These are phyloP conservation scores for Guadua angustifolia DNA, from an alignment of 176 grass and related monocot species.

Conservation along the genomic window DNA sequence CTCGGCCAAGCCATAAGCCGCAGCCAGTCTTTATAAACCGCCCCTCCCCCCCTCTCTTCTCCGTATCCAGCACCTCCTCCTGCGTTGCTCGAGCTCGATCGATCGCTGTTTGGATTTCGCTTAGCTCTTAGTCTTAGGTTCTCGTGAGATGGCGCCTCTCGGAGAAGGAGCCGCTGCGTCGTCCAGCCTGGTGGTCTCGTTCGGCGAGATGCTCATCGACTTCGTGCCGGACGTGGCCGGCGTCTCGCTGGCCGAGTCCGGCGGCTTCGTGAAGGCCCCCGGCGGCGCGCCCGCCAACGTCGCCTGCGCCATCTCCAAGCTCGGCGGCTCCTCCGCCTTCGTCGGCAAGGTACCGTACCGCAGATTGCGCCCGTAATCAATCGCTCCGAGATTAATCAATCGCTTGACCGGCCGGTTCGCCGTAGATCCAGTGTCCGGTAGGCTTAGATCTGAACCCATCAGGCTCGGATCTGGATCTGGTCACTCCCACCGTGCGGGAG, in stretches of 20 bases:
- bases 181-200: conserved; percentile 64
- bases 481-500: not conserved
- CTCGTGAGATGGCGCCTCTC: conserved; percentile 41
- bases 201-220: conserved; percentile 95
- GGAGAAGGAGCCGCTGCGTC: conserved; percentile 24
- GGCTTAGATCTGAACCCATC: conserved; percentile 2
- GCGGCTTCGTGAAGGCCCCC: conserved; percentile 80
- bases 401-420: not conserved
- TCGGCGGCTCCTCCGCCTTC: conserved; percentile 76
- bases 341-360: conserved; percentile 71
- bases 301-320: conserved; percentile 76
- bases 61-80: not conserved
- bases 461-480: not conserved
- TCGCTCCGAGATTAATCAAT: not conserved
- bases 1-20: not conserved
- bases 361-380: no score
- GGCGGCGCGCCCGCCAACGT: conserved; percentile 91
- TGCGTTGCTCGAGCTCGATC: not conserved
- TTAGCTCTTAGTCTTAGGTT: not conserved
- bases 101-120: no score
- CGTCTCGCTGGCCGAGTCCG: conserved; percentile 78
- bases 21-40: not conserved
- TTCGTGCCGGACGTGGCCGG: conserved; percentile 83
- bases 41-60: not conserved
- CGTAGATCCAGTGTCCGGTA: not conserved